Evolutionary conservation across 2,329 filamentous ascomycete genomes (phyloP).

Genomic region (Colletotrichum sp.): DNA sequence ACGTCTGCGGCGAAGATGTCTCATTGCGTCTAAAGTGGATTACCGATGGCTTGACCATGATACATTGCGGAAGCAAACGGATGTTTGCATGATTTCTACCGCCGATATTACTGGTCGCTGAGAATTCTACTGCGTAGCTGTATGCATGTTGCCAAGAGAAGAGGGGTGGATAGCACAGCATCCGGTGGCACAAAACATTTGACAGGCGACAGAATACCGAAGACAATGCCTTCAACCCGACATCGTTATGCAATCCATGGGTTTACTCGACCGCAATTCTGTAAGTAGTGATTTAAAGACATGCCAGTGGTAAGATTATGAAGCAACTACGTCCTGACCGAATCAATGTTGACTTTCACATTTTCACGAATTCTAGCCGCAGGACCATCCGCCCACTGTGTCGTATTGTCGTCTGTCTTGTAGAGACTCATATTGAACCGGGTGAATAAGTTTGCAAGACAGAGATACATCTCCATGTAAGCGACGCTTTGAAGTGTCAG

Average conservation of each 20-base stretch:
- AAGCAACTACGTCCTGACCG: neutral
- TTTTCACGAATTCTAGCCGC: neutral
- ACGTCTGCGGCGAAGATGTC: neutral
- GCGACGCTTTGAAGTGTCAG: neutral
- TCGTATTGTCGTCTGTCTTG: neutral
- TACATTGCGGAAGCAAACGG: neutral
- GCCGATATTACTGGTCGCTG: neutral
- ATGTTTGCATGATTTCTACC: neutral
- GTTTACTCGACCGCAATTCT: neutral
- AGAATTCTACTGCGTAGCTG: neutral
- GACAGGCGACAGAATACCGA: neutral
- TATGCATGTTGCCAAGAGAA: neutral
- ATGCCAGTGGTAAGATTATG: accelerated
- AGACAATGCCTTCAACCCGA: neutral
- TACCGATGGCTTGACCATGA: neutral
- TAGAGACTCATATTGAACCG: neutral
- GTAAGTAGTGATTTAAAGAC: accelerated
- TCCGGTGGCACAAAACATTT: neutral
- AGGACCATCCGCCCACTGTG: neutral
- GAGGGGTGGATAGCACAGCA: neutral
- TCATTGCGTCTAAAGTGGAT: neutral
- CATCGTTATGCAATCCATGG: accelerated
- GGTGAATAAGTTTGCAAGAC: neutral
- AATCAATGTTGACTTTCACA: neutral
- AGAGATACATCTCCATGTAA: neutral